These are phyloP conservation scores for Fusarium chaquense DNA, from an alignment of 2,329 filamentous ascomycete genomes.

Conservation along the genomic window DNA sequence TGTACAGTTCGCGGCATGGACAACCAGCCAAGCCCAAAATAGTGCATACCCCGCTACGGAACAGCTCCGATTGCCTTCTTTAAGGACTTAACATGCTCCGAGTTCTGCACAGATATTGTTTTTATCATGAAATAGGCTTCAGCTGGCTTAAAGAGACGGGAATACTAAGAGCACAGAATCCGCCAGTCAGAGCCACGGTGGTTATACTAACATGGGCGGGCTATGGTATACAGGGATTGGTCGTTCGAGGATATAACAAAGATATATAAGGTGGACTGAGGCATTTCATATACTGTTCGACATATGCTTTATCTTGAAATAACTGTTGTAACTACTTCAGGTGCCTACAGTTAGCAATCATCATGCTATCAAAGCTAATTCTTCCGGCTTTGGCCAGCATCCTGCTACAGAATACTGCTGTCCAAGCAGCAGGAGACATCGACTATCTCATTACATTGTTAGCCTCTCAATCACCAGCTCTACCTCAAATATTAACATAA, in stretches of 20 bases:
- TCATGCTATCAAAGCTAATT: constrained; percentile 9
- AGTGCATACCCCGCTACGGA: constrained; percentile 23
- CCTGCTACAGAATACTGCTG: background rate
- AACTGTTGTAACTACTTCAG: background rate
- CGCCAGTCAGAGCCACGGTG: background rate
- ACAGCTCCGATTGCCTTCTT: constrained; percentile 7
- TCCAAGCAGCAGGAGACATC: constrained; percentile 8
- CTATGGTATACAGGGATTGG: background rate
- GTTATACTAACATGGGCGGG: background rate
- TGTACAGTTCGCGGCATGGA: background rate
- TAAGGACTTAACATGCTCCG: background rate
- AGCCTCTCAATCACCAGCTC: accelerated
- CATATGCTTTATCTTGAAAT: no score
- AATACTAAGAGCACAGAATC: background rate
- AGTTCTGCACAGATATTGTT: background rate
- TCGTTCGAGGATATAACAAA: background rate
- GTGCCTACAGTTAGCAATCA: no score
- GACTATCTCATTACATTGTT: constrained; percentile 44
- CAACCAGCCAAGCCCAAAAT: background rate
- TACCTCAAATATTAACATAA: background rate
- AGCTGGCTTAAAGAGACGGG: background rate
- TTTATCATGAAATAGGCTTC: background rate
- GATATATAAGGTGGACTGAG: background rate
- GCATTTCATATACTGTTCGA: background rate
- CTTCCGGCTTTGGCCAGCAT: constrained; percentile 9